Evolutionary conservation across 306 rosid genomes (phyloP), one percentile per base, ranked within the genome.

Genomic region (Trichosanthes truncata): DNA sequence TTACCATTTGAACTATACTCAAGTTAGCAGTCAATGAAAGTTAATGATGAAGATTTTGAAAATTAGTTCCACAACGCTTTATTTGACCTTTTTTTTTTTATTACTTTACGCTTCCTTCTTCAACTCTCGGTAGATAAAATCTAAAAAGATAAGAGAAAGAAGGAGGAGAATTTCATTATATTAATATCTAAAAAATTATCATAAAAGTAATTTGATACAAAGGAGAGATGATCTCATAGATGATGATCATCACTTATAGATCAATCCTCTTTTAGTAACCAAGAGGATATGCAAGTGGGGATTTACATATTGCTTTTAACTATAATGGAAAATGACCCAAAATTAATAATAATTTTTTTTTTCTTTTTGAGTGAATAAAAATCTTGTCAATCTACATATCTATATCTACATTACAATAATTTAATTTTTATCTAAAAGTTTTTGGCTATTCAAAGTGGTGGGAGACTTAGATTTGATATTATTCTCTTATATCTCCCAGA

Each of bases 301-400:
- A 72, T 45, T 74, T 49, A 49, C 18, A 49, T 17, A 67, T 49
- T 29, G 9, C 0, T 51, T 51, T 74, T 49, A 20, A 23, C 26
- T 74, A 29, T 74, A 6, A 68, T 40, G 18, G 77, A 74, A 74
- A 74, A 49, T 74, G 25, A 74, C 26, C 62, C 78, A 74, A 74
- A 74, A 20, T 74, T 29, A 15, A 14, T 41, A 20, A 9, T 31
- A 3, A 7, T 6, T 3, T 4, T 48, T 13, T 8, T 45, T 45
- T 46, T 20, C 2, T 18, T 71, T 71, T 71, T 2, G 23, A 29
- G 78, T 74, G 62, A 33, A 74, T 49, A 48, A 29, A 65, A 74
- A 49, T 74, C 2, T 74, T 74, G 78, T 74, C 8, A 74, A 74
- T 74, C 78, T 74, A 74, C 78, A 29, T 66, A 68, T 68, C 17